Conservation (phyloP, 176 grass and related monocot genomes). For the Bothriochloa decipiens region DNA sequence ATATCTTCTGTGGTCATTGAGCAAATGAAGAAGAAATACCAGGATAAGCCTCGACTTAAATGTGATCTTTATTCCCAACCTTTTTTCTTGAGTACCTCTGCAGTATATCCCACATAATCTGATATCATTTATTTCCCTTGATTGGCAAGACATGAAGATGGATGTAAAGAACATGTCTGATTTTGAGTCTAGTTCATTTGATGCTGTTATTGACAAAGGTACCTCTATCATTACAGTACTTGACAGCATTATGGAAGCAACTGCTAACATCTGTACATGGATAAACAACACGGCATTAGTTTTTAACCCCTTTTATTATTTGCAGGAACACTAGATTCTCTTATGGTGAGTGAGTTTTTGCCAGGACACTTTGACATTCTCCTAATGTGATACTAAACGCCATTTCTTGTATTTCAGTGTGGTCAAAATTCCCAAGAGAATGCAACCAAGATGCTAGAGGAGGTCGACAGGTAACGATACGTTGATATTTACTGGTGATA, state of each 20-base stretch:
- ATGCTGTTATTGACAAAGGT: conserved; percentile 99
- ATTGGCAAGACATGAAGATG: conserved; percentile 80
- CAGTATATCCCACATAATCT: conserved; percentile 24
- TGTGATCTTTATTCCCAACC: conserved; percentile 37
- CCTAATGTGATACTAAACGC: conserved; percentile 39
- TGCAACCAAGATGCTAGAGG: conserved; percentile 77
- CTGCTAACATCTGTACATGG: conserved; percentile 28
- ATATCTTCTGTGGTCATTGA: conserved; percentile 92
- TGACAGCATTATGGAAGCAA: conserved; percentile 17
- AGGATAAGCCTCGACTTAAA: conserved; percentile 65
- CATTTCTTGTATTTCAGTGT: conserved; percentile 65
- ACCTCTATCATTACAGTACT: not conserved
- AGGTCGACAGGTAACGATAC: conserved; percentile 66
- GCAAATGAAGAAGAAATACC: conserved; percentile 87
- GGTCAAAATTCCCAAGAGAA: conserved; percentile 79
- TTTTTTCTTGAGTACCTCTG: conserved; percentile 6
- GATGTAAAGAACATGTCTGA: conserved; percentile 81
- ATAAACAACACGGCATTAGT: not conserved
- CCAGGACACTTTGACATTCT: conserved; percentile 38
- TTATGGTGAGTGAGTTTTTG: conserved; percentile 78
- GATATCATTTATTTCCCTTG: conserved; percentile 21
- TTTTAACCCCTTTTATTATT: conserved; percentile 42
- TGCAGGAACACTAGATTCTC: conserved; percentile 97
- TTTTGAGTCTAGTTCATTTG: conserved; percentile 73
- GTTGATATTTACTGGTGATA: conserved; percentile 10